Evolutionary conservation across 2,329 filamentous ascomycete genomes (phyloP).

Genomic region (Lachnellula occidentalis): DNA sequence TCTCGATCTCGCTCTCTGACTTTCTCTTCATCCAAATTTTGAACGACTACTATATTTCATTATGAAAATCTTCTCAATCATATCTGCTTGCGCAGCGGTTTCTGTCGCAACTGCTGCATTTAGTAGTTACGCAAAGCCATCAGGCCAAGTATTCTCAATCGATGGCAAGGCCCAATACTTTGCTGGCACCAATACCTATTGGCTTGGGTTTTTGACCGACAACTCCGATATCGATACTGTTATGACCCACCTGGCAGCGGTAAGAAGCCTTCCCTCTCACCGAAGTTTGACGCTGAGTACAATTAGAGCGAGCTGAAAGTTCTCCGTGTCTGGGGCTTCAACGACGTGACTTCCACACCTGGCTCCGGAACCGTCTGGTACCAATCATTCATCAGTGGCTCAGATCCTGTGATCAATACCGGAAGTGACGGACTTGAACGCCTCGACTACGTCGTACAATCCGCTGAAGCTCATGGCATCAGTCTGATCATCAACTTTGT

Average conservation of each 20-base stretch:
- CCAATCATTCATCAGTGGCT: slow-evolving; percentile 38
- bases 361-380: slow-evolving; percentile 39
- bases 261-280: slow-evolving; percentile 2
- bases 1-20: not conserved
- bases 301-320: slow-evolving; percentile 48
- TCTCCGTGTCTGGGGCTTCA: slow-evolving; percentile 59
- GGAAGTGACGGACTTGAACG: slow-evolving; percentile 57
- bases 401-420: slow-evolving; percentile 55
- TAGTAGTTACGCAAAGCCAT: slow-evolving; percentile 19
- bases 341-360: slow-evolving; percentile 44
- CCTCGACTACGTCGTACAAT: slow-evolving; percentile 57
- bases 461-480: slow-evolving; percentile 53
- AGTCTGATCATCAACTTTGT: slow-evolving; percentile 62
- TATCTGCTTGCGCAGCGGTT: slow-evolving; percentile 1
- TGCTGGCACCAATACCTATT: slow-evolving; percentile 51
- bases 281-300: not conserved
- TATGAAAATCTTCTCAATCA: slow-evolving; percentile 9
- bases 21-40: not conserved
- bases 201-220: slow-evolving; percentile 48
- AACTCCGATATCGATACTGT: slow-evolving; percentile 50
- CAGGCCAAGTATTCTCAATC: slow-evolving; percentile 35
- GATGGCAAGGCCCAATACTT: slow-evolving; percentile 44
- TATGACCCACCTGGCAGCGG: slow-evolving; percentile 40
- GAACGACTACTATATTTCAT: not conserved
- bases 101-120: slow-evolving; percentile 8